These are phyloP conservation scores for Gremmenia infestans DNA, from an alignment of 2,329 filamentous ascomycete genomes.

Conservation along the genomic window DNA sequence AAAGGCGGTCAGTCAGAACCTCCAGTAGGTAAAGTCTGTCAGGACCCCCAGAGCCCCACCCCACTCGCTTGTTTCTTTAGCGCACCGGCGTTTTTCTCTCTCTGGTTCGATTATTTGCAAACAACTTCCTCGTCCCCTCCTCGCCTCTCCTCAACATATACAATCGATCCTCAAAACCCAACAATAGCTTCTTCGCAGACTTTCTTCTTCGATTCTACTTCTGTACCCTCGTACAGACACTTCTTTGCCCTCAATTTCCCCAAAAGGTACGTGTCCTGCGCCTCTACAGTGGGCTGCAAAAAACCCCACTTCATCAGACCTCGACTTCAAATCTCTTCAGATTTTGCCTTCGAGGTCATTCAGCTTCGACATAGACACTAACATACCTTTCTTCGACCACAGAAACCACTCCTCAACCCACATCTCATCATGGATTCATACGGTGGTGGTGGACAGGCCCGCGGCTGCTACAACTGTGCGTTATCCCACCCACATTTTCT, in stretches of 20 bases:
- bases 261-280: background rate
- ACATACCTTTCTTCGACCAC: conserved; percentile 2
- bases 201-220: conserved; percentile 3
- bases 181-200: conserved; percentile 6
- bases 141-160: background rate
- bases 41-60: too few relatives aligned
- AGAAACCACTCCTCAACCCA: conserved; percentile 15
- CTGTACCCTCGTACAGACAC: conserved; percentile 13
- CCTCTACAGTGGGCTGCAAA: conserved; percentile 4
- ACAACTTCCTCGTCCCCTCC: too few relatives aligned
- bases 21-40: too few relatives aligned
- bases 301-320: conserved; percentile 7
- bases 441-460: conserved; percentile 29
- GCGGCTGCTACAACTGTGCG: conserved; percentile 49
- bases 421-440: conserved; percentile 30
- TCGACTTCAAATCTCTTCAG: background rate
- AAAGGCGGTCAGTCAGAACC: too few relatives aligned
- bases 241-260: background rate
- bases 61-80: too few relatives aligned
- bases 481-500: conserved; percentile 22
- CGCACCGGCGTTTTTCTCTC: background rate
- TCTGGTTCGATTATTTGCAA: background rate
- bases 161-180: background rate
- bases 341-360: background rate
- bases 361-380: conserved; percentile 2